phyloP scores from a whole-genome alignment of 2,329 filamentous ascomycete genomes.

The Escovopsis sp. region DNA sequence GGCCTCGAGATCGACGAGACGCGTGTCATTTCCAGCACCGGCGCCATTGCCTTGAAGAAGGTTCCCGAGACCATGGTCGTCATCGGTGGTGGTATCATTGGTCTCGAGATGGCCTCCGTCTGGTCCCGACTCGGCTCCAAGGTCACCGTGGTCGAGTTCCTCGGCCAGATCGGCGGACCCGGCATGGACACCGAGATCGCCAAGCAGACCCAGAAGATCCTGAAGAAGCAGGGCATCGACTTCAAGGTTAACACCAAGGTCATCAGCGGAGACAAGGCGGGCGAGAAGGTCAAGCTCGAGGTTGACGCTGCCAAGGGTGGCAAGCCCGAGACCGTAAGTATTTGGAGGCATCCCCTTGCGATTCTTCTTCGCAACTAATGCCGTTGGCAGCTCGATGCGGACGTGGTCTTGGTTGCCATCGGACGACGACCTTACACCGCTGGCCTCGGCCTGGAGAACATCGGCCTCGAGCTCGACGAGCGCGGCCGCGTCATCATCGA shows the following conservation, averaged over 20 bases:
- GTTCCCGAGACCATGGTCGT: conserved; percentile 95
- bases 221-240: conserved; percentile 92
- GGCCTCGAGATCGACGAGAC: conserved; percentile 94
- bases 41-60: conserved; percentile 75
- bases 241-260: conserved; percentile 99
- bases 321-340: conserved; percentile 73
- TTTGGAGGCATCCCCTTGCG: background rate
- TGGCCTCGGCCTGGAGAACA: conserved; percentile 84
- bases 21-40: conserved; percentile 92
- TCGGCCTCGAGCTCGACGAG: conserved; percentile 83
- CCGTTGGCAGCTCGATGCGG: conserved; percentile 59
- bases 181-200: conserved; percentile 94
- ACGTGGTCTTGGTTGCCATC: conserved; percentile 93
- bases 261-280: conserved; percentile 63
- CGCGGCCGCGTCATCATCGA: conserved; percentile 92
- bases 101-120: conserved; percentile 94
- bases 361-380: background rate
- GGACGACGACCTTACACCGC: conserved; percentile 89
- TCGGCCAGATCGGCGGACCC: conserved; percentile 90
- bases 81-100: conserved; percentile 96
- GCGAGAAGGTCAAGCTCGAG: conserved; percentile 65
- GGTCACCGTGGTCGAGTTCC: conserved; percentile 94
- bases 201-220: conserved; percentile 82
- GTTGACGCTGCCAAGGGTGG: conserved; percentile 91
- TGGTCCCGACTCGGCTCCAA: conserved; percentile 90